Conservation (phyloP, 306 rosid species). For the Comarum palustre region DNA sequence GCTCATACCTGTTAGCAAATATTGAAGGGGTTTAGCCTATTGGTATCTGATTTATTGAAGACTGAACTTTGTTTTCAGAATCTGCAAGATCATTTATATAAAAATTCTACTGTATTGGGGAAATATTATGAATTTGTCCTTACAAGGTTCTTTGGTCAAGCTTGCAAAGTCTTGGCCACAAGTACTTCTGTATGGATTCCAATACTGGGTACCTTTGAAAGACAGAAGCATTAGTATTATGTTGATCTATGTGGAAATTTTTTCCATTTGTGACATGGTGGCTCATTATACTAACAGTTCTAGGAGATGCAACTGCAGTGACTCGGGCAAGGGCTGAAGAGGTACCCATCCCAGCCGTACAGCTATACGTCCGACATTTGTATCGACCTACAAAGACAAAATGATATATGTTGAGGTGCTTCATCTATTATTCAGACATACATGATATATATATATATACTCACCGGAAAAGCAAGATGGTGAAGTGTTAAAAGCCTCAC, state of each 20-base stretch:
- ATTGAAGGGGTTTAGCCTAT: conserved; percentile 24
- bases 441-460: conserved; percentile 28
- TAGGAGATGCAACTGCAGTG: conserved; percentile 95
- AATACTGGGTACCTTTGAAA: conserved; percentile 81
- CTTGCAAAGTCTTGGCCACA: conserved; percentile 99
- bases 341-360: conserved; percentile 99
- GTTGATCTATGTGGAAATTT: conserved; percentile 16
- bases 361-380: conserved; percentile 99
- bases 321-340: conserved; percentile 98
- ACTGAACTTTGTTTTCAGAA: background rate
- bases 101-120: background rate
- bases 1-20: conserved; percentile 71
- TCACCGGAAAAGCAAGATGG: conserved; percentile 99
- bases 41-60: background rate
- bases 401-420: conserved; percentile 26
- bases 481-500: conserved; percentile 97
- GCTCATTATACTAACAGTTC: conserved; percentile 69
- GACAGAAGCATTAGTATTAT: conserved; percentile 29
- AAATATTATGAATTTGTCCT: conserved; percentile 19
- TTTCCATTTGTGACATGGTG: conserved; percentile 16
- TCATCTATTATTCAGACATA: conserved; percentile 21
- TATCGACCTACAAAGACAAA: conserved; percentile 72
- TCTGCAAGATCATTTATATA: conserved; percentile 1
- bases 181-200: conserved; percentile 93
- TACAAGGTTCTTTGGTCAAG: conserved; percentile 96